These are phyloP conservation scores for Calonectria hawksworthii DNA, from an alignment of 2,329 filamentous ascomycete species.

Conservation along the genomic window DNA sequence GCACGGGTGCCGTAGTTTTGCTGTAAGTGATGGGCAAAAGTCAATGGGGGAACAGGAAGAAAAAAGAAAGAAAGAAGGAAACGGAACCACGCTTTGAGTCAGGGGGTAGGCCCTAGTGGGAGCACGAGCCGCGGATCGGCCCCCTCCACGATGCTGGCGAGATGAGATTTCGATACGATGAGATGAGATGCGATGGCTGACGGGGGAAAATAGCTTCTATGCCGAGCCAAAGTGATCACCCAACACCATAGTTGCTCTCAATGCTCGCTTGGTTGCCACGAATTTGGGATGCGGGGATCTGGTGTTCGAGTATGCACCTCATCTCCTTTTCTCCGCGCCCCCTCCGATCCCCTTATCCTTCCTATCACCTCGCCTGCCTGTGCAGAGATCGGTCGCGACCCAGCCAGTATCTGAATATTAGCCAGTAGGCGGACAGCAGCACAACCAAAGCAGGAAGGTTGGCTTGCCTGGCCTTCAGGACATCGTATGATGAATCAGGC, in stretches of 20 bases:
- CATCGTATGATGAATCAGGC: slow-evolving; percentile 47
- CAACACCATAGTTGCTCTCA: not conserved
- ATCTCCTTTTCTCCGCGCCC: slow-evolving; percentile 15
- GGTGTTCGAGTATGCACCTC: not conserved
- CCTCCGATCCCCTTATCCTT: not conserved
- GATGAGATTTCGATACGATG: slow-evolving; percentile 44
- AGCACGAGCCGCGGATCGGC: slow-evolving; percentile 33
- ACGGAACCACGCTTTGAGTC: slow-evolving; percentile 27
- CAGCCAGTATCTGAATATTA: slow-evolving; percentile 29
- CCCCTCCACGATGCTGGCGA: slow-evolving; percentile 37
- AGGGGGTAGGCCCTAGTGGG: slow-evolving; percentile 32
- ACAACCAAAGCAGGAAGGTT: slow-evolving; percentile 23
- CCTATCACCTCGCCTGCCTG: slow-evolving; percentile 6
- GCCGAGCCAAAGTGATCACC: slow-evolving; percentile 6
- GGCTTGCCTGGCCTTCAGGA: slow-evolving; percentile 21
- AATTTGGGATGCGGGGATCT: slow-evolving; percentile 6
- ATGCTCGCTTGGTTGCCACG: not conserved
- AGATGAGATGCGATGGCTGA: slow-evolving; percentile 40
- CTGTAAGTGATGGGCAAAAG: slow-evolving; percentile 2
- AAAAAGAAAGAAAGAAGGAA: slow-evolving; percentile 8
- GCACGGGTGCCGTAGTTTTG: not conserved
- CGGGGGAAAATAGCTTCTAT: slow-evolving; percentile 24
- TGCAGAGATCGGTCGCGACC: slow-evolving; percentile 32
- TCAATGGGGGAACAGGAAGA: not conserved
- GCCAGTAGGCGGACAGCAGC: slow-evolving; percentile 12